Conservation (phyloP, 2,329 filamentous ascomycete species). For the Colletotrichum sojae region DNA sequence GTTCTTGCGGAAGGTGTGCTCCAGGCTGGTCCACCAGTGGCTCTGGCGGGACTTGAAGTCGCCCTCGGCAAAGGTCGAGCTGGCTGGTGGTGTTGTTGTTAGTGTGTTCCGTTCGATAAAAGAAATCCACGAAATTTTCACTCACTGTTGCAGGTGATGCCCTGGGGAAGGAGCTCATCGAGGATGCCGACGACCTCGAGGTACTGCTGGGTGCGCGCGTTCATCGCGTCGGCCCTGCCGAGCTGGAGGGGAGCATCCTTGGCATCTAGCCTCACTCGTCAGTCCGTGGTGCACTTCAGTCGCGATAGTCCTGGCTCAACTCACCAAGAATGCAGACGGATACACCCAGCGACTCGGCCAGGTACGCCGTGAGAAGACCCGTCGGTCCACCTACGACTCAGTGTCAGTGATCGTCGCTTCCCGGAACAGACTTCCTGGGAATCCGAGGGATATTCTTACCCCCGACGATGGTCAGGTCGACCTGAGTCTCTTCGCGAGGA, state of each 20-base stretch:
- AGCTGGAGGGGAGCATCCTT: constrained; percentile 56
- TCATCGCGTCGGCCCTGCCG: constrained; percentile 63
- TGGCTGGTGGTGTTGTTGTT: constrained; percentile 50
- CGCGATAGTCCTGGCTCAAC: constrained; percentile 1
- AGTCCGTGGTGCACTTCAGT: neutral
- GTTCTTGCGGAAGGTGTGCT: constrained; percentile 61
- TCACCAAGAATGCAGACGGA: constrained; percentile 57
- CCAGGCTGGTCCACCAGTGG: constrained; percentile 62
- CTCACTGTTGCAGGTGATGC: constrained; percentile 66
- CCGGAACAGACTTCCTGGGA: neutral
- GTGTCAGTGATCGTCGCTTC: constrained; percentile 23
- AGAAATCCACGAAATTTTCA: neutral
- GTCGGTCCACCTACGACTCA: constrained; percentile 57
- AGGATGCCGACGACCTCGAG: constrained; percentile 60
- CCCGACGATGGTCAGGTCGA: constrained; percentile 56
- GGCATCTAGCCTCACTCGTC: constrained; percentile 49
- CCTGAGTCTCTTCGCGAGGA: constrained; percentile 37
- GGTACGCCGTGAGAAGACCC: constrained; percentile 60
- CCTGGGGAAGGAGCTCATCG: constrained; percentile 56
- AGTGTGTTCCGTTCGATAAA: too few species aligned
- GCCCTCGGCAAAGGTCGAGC: constrained; percentile 62
- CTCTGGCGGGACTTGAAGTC: constrained; percentile 63
- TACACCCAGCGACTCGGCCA: constrained; percentile 58
- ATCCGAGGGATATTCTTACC: constrained; percentile 44
- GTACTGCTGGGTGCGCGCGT: constrained; percentile 64